phyloP scores from a whole-genome alignment of 148 eudicot species.

The Polygonum maritimum region DNA sequence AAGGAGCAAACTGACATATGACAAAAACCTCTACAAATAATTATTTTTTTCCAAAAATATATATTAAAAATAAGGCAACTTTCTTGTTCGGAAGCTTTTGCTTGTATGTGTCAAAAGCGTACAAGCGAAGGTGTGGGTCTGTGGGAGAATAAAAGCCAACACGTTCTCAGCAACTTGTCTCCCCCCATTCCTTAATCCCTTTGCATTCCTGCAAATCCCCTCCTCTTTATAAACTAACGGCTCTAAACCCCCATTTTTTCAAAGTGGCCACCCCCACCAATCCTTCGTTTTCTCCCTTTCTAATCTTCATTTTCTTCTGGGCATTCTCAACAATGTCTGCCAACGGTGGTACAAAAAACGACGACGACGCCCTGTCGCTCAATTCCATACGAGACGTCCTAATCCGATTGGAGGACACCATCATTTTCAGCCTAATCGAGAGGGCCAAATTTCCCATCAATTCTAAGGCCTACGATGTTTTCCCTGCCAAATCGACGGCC shows the following conservation, averaged over 20 bases:
- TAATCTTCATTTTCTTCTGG: neutral
- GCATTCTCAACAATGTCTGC: slow-evolving; percentile 20
- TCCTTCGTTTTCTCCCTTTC: neutral
- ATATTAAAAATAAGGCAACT: too few species aligned
- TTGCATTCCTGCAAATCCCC: neutral
- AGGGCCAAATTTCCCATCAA: slow-evolving; percentile 56
- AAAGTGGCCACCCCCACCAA: neutral
- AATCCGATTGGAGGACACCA: slow-evolving; percentile 71
- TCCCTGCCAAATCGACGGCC: neutral
- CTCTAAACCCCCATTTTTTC: neutral
- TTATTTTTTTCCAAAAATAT: too few species aligned
- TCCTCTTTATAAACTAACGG: slow-evolving; percentile 1
- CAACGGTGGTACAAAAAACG: slow-evolving; percentile 18
- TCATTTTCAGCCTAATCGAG: slow-evolving; percentile 56
- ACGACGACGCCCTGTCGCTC: slow-evolving; percentile 19
- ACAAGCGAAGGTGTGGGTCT: neutral
- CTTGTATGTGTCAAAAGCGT: neutral
- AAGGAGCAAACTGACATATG: too few species aligned
- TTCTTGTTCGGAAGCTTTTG: neutral
- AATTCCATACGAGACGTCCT: slow-evolving; percentile 43
- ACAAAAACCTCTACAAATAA: too few species aligned
- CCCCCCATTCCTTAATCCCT: neutral
- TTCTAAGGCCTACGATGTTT: slow-evolving; percentile 25
- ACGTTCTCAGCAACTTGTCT: neutral
- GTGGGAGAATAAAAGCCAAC: neutral